Evolutionary conservation across 2,329 filamentous ascomycete species (phyloP).

Genomic region (Leptoxyphium fumago): DNA sequence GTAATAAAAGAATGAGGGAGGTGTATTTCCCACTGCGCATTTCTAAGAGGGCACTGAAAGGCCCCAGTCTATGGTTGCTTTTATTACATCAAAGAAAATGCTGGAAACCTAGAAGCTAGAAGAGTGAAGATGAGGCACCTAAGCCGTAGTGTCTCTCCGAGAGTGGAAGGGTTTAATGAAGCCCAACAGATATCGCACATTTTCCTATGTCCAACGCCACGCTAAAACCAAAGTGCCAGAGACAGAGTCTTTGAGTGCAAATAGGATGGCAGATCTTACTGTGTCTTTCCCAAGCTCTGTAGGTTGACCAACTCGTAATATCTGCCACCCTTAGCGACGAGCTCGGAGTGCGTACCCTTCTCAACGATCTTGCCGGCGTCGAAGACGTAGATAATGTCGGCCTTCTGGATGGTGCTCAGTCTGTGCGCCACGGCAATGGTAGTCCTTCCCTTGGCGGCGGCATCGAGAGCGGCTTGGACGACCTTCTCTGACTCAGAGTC

Average conservation of each 20-base stretch:
- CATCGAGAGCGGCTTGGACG: constrained; percentile 67
- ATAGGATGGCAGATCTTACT: constrained; percentile 1
- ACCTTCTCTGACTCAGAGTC: constrained; percentile 67
- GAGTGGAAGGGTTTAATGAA: no score
- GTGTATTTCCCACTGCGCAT: no score
- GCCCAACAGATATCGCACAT: no score
- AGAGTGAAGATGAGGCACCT: no score
- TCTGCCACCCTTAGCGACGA: constrained; percentile 25
- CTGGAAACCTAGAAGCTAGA: no score
- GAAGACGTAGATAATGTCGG: constrained; percentile 93
- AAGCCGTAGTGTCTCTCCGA: no score
- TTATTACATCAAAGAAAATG: no score
- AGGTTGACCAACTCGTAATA: constrained; percentile 27
- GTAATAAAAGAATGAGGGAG: no score
- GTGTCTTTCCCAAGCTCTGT: constrained; percentile 20
- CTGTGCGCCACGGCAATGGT: constrained; percentile 92
- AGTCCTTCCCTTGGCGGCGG: constrained; percentile 54
- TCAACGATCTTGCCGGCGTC: constrained; percentile 79
- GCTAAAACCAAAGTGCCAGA: background rate
- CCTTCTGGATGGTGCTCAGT: constrained; percentile 83
- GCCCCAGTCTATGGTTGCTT: no score
- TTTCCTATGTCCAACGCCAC: background rate
- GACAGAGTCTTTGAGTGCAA: background rate
- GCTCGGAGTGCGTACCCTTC: constrained; percentile 58
- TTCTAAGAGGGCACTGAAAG: no score